A percentile compares a stretch with the other conserved stretches of the same genome.
These are phyloP conservation scores for Fusarium algeriense DNA, from an alignment of 2,329 filamentous ascomycete species.

Conservation along the genomic window DNA sequence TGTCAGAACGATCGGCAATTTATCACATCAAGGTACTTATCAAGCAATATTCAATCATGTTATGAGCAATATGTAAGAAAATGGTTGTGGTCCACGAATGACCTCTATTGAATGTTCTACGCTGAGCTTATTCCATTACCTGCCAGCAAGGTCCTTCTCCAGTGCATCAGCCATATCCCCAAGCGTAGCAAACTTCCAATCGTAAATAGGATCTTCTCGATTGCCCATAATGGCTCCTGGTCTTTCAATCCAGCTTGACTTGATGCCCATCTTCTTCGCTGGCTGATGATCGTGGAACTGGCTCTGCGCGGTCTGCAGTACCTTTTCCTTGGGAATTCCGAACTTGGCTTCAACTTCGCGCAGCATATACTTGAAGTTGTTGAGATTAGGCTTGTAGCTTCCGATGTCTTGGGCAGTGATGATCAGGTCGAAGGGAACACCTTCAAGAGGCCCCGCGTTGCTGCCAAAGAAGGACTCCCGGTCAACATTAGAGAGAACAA, in stretches of 20 bases:
- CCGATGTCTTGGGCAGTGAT: constrained; percentile 79
- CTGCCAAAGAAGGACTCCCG: constrained; percentile 61
- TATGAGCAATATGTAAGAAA: no score
- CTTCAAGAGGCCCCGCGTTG: constrained; percentile 60
- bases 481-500: constrained; percentile 70
- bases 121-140: neutral
- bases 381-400: constrained; percentile 74
- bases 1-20: no score
- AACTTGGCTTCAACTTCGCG: constrained; percentile 65
- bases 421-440: constrained; percentile 68
- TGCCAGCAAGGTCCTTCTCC: constrained; percentile 34
- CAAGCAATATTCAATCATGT: neutral
- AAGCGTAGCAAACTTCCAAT: constrained; percentile 70
- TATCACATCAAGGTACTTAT: neutral
- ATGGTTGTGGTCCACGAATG: rapidly evolving
- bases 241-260: constrained; percentile 71
- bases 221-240: constrained; percentile 54
- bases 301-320: constrained; percentile 77
- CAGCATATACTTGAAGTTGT: constrained; percentile 76
- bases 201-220: constrained; percentile 59
- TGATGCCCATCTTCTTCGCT: constrained; percentile 69
- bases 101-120: neutral
- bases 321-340: constrained; percentile 64
- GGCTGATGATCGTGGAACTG: constrained; percentile 78
- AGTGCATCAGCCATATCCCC: constrained; percentile 68